Evolutionary conservation across 305 asterid genomes (phyloP).

Genomic region (Fraxinus xanthoxyloides): DNA sequence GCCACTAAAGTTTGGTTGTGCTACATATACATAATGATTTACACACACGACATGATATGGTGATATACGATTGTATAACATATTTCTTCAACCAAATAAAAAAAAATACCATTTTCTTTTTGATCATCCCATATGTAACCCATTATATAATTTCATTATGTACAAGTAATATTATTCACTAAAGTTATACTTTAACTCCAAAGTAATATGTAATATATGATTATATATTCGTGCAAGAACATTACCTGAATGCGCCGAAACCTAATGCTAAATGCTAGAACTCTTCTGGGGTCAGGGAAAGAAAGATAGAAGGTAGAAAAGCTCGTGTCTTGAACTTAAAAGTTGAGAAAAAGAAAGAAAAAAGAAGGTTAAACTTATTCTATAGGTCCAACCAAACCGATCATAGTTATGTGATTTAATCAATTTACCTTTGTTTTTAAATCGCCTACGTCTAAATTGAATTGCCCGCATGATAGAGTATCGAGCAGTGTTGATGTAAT

Average conservation of each 20-base stretch:
- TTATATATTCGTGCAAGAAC: not conserved
- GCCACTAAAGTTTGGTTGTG: not conserved
- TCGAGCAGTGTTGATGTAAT: not conserved
- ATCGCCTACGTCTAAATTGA: not conserved
- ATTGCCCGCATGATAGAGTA: not conserved
- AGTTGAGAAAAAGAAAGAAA: not conserved
- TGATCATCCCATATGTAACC: not conserved
- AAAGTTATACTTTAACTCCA: not conserved
- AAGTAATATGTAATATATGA: not conserved
- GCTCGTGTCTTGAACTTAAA: not conserved
- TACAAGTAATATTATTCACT: not conserved
- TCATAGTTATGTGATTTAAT: not conserved
- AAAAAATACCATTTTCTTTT: not conserved
- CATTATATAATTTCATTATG: too few species aligned
- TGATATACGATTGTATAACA: too few species aligned
- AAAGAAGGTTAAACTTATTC: not conserved
- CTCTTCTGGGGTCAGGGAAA: not conserved
- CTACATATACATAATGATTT: not conserved
- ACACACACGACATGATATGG: not conserved
- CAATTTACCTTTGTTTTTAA: not conserved
- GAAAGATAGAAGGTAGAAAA: not conserved
- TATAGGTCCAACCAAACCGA: not conserved
- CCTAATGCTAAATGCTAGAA: not conserved
- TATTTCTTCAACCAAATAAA: not conserved
- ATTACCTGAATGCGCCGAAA: not conserved